Percentiles rank a stretch among this genome's conserved stretches.
Conservation (phyloP, 2,329 filamentous ascomycete genomes). For the Metarhizium robertsii region DNA sequence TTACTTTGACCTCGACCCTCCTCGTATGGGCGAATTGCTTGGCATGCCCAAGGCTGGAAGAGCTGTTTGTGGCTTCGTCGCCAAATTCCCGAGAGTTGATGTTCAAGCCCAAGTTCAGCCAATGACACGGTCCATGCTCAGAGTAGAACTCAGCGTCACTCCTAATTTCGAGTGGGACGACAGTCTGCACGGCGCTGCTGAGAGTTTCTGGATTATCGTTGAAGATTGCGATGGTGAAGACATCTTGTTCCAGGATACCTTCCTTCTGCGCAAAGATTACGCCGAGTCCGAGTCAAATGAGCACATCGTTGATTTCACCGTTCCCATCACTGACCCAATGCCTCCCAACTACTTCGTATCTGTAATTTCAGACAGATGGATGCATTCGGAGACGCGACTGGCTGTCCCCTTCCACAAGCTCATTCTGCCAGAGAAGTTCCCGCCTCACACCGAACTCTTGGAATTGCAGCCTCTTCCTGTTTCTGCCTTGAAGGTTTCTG, state of each 20-base stretch:
- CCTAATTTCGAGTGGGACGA: constrained; percentile 97
- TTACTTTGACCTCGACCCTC: constrained; percentile 94
- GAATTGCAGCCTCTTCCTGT: constrained; percentile 89
- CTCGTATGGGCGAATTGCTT: constrained; percentile 89
- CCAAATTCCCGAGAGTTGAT: constrained; percentile 88
- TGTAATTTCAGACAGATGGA: constrained; percentile 91
- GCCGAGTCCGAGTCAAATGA: constrained; percentile 79
- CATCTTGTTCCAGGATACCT: constrained; percentile 89
- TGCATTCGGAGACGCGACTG: constrained; percentile 92
- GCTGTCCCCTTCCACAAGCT: constrained; percentile 93
- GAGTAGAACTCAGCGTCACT: constrained; percentile 81
- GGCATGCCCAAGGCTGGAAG: constrained; percentile 83
- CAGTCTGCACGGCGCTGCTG: constrained; percentile 72
- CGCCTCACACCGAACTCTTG: constrained; percentile 82
- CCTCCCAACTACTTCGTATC: constrained; percentile 98
- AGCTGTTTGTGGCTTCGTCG: constrained; percentile 74
- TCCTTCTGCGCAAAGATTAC: constrained; percentile 84
- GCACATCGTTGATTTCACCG: constrained; percentile 91
- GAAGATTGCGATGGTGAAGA: constrained; percentile 97
- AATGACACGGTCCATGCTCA: constrained; percentile 86
- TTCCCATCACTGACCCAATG: constrained; percentile 94
- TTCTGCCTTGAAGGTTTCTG: constrained; percentile 75
- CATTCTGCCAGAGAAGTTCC: constrained; percentile 89
- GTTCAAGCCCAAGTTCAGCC: constrained; percentile 91
- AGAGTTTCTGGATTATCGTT: constrained; percentile 94